A percentile compares a stretch with the other conserved stretches of the same genome.
phyloP scores from a whole-genome alignment of 495 filamentous ascomycete species.

The Talaromyces trachyspermus region DNA sequence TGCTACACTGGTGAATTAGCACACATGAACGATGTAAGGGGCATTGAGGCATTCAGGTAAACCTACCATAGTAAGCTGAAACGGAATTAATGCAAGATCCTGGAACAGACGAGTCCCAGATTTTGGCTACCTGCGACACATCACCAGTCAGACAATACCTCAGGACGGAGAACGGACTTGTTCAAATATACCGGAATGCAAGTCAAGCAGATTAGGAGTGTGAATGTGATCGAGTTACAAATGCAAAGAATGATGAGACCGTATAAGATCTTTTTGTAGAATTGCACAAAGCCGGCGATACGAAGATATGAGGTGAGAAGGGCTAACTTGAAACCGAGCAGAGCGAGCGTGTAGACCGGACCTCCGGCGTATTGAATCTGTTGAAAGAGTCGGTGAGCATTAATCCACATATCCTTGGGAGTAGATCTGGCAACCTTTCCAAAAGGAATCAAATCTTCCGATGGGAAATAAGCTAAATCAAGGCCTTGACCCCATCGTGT shows the following conservation, averaged over 20 bases:
- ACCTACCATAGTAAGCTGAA: conserved; percentile 35
- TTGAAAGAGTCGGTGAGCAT: no score
- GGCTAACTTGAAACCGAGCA: conserved; percentile 47
- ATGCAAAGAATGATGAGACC: conserved; percentile 26
- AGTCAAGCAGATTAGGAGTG: conserved; percentile 17
- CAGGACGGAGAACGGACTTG: background rate
- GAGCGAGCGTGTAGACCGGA: conserved; percentile 21
- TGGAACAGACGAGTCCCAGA: conserved; percentile 36
- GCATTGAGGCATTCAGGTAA: no score
- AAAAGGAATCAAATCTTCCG: conserved; percentile 19
- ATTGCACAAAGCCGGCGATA: conserved; percentile 33
- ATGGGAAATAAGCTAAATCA: conserved; percentile 14
- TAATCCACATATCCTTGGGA: background rate
- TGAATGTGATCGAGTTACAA: conserved; percentile 26
- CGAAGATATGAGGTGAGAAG: conserved; percentile 43
- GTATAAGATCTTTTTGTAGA: conserved; percentile 29
- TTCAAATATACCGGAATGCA: conserved; percentile 31
- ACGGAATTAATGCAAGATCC: conserved; percentile 35
- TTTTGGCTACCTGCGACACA: conserved; percentile 25
- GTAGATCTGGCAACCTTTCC: conserved; percentile 14
- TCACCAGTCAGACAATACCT: background rate
- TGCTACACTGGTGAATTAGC: background rate
- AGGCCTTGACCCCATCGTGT: conserved; percentile 25
- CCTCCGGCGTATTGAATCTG: conserved; percentile 28
- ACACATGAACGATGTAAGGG: conserved; percentile 9